These are phyloP conservation scores for Penicillium sp. DNA, from an alignment of 2,329 filamentous ascomycete species.

Conservation along the genomic window DNA sequence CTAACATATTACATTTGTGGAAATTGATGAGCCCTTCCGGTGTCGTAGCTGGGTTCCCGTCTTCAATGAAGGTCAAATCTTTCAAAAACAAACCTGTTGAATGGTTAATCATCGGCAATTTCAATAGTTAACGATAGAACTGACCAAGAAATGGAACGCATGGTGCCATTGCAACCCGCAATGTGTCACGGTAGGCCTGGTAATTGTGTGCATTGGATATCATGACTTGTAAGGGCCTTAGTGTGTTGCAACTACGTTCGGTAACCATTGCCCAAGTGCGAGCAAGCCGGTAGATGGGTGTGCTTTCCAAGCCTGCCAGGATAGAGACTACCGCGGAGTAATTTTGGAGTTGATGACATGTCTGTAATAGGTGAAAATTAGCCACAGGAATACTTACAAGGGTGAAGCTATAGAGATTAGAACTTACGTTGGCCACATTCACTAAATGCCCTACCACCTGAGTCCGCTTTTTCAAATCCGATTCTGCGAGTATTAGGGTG, in stretches of 20 bases:
- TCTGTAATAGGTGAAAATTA: too few species aligned
- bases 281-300: conserved; percentile 64
- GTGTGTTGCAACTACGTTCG: conserved; percentile 68
- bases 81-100: conserved; percentile 80
- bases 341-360: too few species aligned
- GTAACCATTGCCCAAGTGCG: conserved; percentile 91
- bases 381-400: too few species aligned
- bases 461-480: too few species aligned
- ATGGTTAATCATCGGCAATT: neutral
- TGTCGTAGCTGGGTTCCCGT: conserved; percentile 90
- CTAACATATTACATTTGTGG: conserved; percentile 21
- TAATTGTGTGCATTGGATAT: conserved; percentile 97
- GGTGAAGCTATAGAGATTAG: too few species aligned
- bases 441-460: too few species aligned
- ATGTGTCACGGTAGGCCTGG: conserved; percentile 55
- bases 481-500: neutral
- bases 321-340: conserved; percentile 65
- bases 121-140: conserved; percentile 26
- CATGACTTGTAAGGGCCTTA: conserved; percentile 82
- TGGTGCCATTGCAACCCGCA: conserved; percentile 84
- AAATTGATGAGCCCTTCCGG: conserved; percentile 76
- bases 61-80: conserved; percentile 93
- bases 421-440: too few species aligned
- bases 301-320: conserved; percentile 86
- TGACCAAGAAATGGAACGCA: conserved; percentile 86